These are phyloP conservation scores for Ustilago bromivora DNA, from an alignment of 1,284 basidiomycete genomes.

Conservation along the genomic window DNA sequence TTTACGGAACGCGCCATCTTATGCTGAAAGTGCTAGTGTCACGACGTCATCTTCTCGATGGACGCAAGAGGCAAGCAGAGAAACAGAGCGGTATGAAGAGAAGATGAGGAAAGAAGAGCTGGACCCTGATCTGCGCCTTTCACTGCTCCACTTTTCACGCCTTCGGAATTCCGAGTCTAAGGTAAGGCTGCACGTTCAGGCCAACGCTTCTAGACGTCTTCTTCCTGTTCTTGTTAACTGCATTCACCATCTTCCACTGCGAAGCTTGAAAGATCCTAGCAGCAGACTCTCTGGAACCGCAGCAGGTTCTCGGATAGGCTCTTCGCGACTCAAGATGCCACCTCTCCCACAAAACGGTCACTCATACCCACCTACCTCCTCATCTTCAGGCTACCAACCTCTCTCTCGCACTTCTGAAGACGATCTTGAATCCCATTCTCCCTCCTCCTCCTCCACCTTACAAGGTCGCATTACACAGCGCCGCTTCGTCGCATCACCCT, in stretches of 20 bases:
- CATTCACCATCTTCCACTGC: not conserved
- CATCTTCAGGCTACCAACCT: conserved; percentile 26
- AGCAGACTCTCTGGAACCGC: not conserved
- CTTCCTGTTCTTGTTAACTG: not conserved
- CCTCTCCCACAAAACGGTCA: conserved; percentile 23
- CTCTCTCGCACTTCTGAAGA: conserved; percentile 11
- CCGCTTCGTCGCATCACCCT: conserved; percentile 27
- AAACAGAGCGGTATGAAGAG: not conserved
- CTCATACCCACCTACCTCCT: conserved; percentile 26
- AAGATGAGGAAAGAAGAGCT: not conserved
- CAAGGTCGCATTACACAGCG: conserved; percentile 4
- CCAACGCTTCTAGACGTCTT: not conserved
- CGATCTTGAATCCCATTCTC: conserved; percentile 9
- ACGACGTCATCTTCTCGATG: not conserved
- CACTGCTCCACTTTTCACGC: not conserved
- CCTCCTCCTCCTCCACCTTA: not conserved
- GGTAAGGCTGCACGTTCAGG: not conserved
- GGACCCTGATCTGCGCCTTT: not conserved
- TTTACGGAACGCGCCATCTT: conserved; percentile 9
- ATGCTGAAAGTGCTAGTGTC: not conserved
- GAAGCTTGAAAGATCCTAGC: not conserved
- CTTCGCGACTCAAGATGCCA: conserved; percentile 16
- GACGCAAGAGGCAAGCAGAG: not conserved
- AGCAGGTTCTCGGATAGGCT: not conserved
- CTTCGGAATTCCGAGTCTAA: not conserved